phyloP scores from a whole-genome alignment of 2,329 filamentous ascomycete species.

The Monilinia aucupariae region DNA sequence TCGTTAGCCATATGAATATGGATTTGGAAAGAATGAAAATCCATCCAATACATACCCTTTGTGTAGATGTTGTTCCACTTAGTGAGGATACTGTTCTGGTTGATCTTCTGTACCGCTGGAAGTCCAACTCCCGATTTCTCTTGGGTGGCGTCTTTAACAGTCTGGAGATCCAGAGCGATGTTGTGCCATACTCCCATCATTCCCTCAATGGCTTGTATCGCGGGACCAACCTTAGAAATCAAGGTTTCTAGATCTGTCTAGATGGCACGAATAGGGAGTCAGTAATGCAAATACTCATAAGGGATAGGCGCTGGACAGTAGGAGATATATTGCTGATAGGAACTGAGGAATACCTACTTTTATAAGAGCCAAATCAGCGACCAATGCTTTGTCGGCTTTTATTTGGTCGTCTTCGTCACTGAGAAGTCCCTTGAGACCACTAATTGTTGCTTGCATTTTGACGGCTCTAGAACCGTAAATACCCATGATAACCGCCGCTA shows the following conservation, averaged over 20 bases:
- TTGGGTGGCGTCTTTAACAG: background rate
- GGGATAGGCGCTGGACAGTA: background rate
- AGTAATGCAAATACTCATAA: background rate
- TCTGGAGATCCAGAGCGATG: background rate
- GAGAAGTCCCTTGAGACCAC: background rate
- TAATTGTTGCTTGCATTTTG: background rate
- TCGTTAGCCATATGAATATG: background rate
- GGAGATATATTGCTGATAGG: background rate
- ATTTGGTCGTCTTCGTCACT: background rate
- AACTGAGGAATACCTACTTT: background rate
- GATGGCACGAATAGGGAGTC: background rate
- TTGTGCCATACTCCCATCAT: background rate
- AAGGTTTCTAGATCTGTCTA: background rate
- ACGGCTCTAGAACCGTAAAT: background rate
- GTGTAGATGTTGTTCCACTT: background rate
- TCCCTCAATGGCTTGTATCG: background rate
- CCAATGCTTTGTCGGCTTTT: background rate
- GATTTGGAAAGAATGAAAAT: background rate
- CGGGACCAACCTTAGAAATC: background rate
- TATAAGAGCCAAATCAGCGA: background rate
- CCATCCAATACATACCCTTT: background rate
- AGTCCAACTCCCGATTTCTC: background rate
- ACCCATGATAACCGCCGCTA: background rate
- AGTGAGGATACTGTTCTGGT: background rate
- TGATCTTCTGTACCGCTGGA: background rate